These are phyloP conservation scores for Pythium oligandrum DNA, from an alignment of 352 stramenopile species.

Conservation along the genomic window DNA sequence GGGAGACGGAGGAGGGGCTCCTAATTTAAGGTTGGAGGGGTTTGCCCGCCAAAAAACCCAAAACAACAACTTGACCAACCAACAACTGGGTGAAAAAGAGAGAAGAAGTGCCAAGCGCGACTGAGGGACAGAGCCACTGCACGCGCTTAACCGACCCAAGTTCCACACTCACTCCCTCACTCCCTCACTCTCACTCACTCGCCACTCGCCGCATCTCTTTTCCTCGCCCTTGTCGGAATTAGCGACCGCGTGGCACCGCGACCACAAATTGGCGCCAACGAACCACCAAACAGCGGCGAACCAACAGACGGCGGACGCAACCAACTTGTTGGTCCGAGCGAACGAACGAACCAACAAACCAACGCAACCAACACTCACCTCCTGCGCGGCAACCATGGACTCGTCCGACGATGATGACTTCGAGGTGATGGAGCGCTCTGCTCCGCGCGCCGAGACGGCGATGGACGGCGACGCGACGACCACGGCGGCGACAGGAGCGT, in stretches of 20 bases:
- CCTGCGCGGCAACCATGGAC: neutral
- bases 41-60: conserved; percentile 22
- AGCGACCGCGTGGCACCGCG: too few species aligned
- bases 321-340: conserved; percentile 2
- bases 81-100: conserved; percentile 6
- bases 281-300: neutral
- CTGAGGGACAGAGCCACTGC: conserved; percentile 13
- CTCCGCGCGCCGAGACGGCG: too few species aligned
- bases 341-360: neutral
- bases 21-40: conserved; percentile 31
- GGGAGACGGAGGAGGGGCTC: conserved; percentile 8
- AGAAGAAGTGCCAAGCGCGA: conserved; percentile 11
- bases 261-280: neutral
- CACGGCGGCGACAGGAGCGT: conserved; percentile 4
- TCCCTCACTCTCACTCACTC: neutral
- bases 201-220: too few species aligned
- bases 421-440: neutral
- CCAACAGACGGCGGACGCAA: neutral
- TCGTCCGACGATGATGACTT: conserved; percentile 13
- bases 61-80: conserved; percentile 14
- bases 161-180: neutral
- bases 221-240: too few species aligned
- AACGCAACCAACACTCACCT: neutral
- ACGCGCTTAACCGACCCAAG: neutral
- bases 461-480: neutral